Evolutionary conservation across 495 filamentous ascomycete species (phyloP), one percentile per base, ranked within the genome.

Genomic region (Aspergillus wentii): DNA sequence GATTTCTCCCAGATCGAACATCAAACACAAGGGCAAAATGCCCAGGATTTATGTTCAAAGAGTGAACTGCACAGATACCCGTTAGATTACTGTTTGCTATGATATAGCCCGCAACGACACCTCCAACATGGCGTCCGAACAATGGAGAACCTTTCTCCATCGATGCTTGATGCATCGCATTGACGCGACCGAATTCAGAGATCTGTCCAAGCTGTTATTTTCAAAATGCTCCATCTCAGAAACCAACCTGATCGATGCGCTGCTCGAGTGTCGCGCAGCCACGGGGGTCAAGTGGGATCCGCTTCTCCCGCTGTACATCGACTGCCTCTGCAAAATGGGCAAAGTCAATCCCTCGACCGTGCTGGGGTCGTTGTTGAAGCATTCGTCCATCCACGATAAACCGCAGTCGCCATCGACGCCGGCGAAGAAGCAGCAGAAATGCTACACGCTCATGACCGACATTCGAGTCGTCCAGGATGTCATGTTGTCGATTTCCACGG

Each of bases 261-360:
- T 82, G 20, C 61, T 87, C 5, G 69, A 69, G 17, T 76, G 78
- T 2, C 71, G 71, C 17, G 52, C 57, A 10, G 51, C 54, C 18
- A 71, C 71, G 33, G 59, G 49, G 23, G 54, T 71, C 48, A 62
- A 61, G 41, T 74, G 82, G 58, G 84, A 88, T 44, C 79, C 79
- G 16, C 68, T 83, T 30, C 57, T 84, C 16, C 68, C 72, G 4
- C 63, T 74, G 14, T 90, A 88, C 59, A 55, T 84, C 20, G 69
- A 82, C 53, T 67, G 68, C 10, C 68, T 88, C 18, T 69, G 79
- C 21, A 67, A 71, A 23, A 53, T 62, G 29, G 68, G 68, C 7
- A 52, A 68, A 39, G 62, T 83, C 20, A 75, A 79, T 41, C 62
- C 67, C 4, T 64, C 76, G 0, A 70, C 74, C 7, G 66, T 85